Conservation (phyloP, 2,329 filamentous ascomycete genomes). For the Pezizomycotina sp. region DNA sequence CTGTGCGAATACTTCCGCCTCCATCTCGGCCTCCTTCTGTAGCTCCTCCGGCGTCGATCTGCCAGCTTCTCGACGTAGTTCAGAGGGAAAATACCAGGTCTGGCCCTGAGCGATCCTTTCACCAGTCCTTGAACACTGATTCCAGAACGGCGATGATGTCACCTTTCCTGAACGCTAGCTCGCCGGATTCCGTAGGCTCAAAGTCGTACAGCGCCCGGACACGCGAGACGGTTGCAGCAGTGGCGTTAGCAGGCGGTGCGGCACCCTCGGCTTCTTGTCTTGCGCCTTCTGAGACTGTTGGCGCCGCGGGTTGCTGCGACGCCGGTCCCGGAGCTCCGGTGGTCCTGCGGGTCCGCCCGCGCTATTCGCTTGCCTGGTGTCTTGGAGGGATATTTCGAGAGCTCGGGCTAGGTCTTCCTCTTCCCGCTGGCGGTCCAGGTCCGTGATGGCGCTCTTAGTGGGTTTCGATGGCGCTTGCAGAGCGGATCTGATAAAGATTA, state of each 20-base stretch:
- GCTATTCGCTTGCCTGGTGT: constrained; percentile 51
- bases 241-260: constrained; percentile 58
- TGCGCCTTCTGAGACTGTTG: constrained; percentile 26
- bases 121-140: constrained; percentile 99
- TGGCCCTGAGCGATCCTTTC: constrained; percentile 90
- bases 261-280: constrained; percentile 30
- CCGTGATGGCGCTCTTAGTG: constrained; percentile 79
- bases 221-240: constrained; percentile 85
- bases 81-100: constrained; percentile 92
- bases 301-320: constrained; percentile 28
- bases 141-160: constrained; percentile 95
- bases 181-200: constrained; percentile 78
- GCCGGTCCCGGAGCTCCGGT: constrained; percentile 26
- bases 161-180: constrained; percentile 89
- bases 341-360: constrained; percentile 27
- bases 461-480: constrained; percentile 84
- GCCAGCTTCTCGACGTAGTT: constrained; percentile 98
- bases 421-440: constrained; percentile 79
- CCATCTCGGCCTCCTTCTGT: constrained; percentile 90
- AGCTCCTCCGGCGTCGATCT: constrained; percentile 84
- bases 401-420: constrained; percentile 97
- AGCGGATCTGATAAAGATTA: constrained; percentile 57
- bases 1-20: constrained; percentile 60
- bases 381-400: constrained; percentile 76
- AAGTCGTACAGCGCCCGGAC: constrained; percentile 92